Conservation (phyloP, 2,329 filamentous ascomycete genomes). For the Allantophomopsis cytisporea region DNA sequence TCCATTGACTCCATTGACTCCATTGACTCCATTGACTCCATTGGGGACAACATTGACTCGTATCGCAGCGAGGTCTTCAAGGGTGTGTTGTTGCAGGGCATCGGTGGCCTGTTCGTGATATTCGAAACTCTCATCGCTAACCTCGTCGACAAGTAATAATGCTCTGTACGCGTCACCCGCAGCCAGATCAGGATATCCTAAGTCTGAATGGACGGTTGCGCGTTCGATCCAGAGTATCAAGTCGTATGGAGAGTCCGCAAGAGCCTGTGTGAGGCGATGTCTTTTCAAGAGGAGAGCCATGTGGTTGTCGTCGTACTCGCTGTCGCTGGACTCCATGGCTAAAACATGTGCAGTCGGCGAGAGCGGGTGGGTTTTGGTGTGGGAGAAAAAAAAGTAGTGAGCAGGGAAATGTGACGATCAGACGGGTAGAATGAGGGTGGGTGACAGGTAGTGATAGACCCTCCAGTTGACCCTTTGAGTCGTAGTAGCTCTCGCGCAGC, state of each 20-base stretch:
- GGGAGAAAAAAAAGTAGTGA: no score
- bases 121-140: slow-evolving; percentile 66
- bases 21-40: not conserved
- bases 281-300: slow-evolving; percentile 35
- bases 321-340: not conserved
- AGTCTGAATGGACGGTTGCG: slow-evolving; percentile 53
- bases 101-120: slow-evolving; percentile 59
- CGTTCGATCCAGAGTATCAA: slow-evolving; percentile 54
- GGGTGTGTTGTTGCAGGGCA: slow-evolving; percentile 6
- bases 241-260: slow-evolving; percentile 42
- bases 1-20: not conserved
- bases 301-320: slow-evolving; percentile 4
- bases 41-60: not conserved
- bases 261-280: slow-evolving; percentile 38
- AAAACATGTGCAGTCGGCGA: no score
- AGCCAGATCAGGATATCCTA: slow-evolving; percentile 83
- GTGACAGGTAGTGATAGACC: no score
- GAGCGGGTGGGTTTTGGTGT: no score
- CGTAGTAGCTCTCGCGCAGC: no score
- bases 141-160: slow-evolving; percentile 73
- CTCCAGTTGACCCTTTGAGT: no score
- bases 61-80: not conserved
- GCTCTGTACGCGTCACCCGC: slow-evolving; percentile 84
- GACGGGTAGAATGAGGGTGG: no score
- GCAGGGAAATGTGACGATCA: no score